phyloP scores from a whole-genome alignment of 2,329 filamentous ascomycete genomes.

The Calonectria montana region DNA sequence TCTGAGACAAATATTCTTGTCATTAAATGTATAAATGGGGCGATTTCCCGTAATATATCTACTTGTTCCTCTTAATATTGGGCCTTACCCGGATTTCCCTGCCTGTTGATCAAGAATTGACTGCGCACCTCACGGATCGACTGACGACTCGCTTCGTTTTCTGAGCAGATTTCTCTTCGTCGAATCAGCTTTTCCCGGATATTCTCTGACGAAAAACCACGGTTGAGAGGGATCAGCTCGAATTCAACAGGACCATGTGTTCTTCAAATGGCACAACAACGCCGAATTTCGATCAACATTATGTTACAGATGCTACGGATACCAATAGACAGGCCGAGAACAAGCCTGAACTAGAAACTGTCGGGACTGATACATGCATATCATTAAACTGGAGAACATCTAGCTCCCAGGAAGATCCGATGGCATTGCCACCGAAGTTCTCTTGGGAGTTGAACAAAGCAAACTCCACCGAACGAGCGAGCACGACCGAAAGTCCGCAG shows the following conservation, averaged over 20 bases:
- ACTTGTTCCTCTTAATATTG: no score
- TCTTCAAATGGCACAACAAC: neutral
- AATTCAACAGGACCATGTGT: neutral
- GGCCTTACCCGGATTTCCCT: no score
- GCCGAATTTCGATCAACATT: neutral
- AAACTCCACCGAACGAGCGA: neutral
- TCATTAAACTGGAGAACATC: neutral
- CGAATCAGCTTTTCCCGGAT: neutral
- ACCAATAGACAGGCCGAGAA: neutral
- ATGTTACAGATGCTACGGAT: neutral
- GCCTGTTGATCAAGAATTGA: no score
- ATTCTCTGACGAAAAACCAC: neutral
- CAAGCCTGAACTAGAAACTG: neutral
- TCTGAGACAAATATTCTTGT: no score
- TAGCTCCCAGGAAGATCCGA: neutral
- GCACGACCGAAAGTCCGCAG: neutral
- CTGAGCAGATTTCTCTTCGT: neutral
- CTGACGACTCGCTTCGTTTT: no score
- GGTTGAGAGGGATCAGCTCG: neutral
- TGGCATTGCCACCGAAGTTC: neutral
- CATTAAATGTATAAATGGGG: no score
- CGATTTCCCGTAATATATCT: no score
- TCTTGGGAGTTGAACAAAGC: neutral
- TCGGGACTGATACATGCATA: neutral
- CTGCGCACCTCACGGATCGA: no score